Evolutionary conservation across 164 flowering plant genomes (phyloP).

Genomic region (Protea cynaroides): DNA sequence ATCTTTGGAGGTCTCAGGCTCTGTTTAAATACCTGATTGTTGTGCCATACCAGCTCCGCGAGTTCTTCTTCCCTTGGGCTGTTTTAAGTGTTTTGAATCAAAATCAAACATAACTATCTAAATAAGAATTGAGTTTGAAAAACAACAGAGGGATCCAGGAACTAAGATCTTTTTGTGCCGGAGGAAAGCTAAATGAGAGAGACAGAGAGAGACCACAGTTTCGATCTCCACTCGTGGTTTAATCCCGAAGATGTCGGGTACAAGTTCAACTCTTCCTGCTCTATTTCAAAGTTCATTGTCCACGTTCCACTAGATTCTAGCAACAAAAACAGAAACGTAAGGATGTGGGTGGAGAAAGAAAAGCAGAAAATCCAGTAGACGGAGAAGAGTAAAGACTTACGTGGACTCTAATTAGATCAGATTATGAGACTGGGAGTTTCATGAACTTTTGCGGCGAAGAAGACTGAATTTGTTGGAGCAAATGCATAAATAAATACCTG

Average conservation of each 20-base stretch:
- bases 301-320: not conserved
- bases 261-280: conserved; percentile 31
- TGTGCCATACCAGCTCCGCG: conserved; percentile 81
- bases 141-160: not conserved
- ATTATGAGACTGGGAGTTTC: not conserved
- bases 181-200: not conserved
- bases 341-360: not conserved
- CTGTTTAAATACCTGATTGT: conserved; percentile 70
- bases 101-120: not conserved
- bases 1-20: conserved; percentile 39
- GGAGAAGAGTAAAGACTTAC: too few species aligned
- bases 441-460: not conserved
- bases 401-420: too few species aligned
- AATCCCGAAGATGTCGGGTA: conserved; percentile 28
- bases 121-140: not conserved
- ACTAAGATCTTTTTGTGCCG: not conserved
- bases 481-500: too few species aligned
- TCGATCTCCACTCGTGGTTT: conserved; percentile 13
- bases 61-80: conserved; percentile 41
- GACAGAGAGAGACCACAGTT: conserved; percentile 12
- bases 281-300: conserved; percentile 52
- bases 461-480: not conserved
- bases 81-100: conserved; percentile 17
- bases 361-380: not conserved
- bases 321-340: too few species aligned